Base-by-base conservation (phyloP, 208 protist genomes). In the Sergeia podlipaevii region DNA sequence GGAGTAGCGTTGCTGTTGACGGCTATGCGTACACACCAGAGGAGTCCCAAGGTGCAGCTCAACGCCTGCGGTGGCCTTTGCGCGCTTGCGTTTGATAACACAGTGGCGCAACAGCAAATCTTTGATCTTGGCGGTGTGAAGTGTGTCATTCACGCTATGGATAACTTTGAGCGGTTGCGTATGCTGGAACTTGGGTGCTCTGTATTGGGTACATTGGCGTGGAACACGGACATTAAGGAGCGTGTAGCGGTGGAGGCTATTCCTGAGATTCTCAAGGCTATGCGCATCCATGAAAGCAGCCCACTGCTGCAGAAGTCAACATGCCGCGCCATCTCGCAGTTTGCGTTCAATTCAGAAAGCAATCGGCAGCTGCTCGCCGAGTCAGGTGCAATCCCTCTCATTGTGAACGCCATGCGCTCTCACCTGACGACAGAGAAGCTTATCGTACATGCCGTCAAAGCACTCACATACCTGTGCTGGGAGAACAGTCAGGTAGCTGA, bases 381-480 rank as follows among this genome's bases (percentile, higher is more conserved):
- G 26, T 62, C 72, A n/a, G 90, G 87, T 7, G 90, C 81, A 11
- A 91, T 96, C 47, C 77, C 86, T 36, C 77, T 93, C 4, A 94
- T 96, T 44, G 81, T 96, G 17, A 70, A 58, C 27, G 85, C 87
- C 7, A 93, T 96, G 87, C 76, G 79, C 5, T 62, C 61, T 32
- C 87, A 96, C 56, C 43, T 91, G 41, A 62, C 46, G 3, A 86
- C 83, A 36, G 90, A 96, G 60, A 96, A 95, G 69, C 74, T 96
- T 28, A 68, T 93, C 46, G 71, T 90, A n/a, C 90, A 96, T 59
- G 90, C 85, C 36, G 78, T 93, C 47, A 93, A 94, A 61, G 90
- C 90, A 17, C 74, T 96, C 38, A 96, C 90, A 28, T 96, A 96
- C 71, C 62, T 96, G 3, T 96, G 86, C 54, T 96, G 90, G 90